Base-by-base conservation (phyloP, 75 land plant genomes). In the Ceratopteris richardii region DNA sequence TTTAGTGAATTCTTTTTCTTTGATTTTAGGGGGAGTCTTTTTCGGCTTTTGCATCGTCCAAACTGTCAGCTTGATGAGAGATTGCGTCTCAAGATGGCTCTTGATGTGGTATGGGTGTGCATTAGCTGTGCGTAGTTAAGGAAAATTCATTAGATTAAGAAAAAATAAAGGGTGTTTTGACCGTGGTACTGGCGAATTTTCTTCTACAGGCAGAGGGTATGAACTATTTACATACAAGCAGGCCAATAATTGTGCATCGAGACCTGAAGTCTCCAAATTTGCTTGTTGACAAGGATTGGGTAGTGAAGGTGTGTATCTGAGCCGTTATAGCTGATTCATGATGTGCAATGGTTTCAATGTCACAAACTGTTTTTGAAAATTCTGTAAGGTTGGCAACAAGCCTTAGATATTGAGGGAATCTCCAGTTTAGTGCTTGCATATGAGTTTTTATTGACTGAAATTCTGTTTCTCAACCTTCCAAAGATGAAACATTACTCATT, bases 231-330 rank as follows among this genome's bases (percentile, higher is more conserved):
- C 98, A 93, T 53, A 80, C 84, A 23, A 75, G 86, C 67, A 76
- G 72, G 50, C 98, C 98, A 25, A 72, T 85, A 3, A 78, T 93
- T 70, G 98, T 93, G 6, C 98, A 93, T 58, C 78, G 98, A 57
- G 98, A 93, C 75, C 64, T 93, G 61, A 93, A 93, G 64, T 82
- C 98, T 29, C 98, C 98, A 47, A 93, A 93, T 64, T 82, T 93
- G 58, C 86, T 93, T 63, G 98, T 93, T 33, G 98, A 85, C 66
- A 88, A 88, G 68, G 88, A 93, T 48, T 93, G 95, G 95, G 82
- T 72, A 48, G 98, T 93, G 25, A 93, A 93, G 95, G 98, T 90
- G 16, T 17, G 67, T 43, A 27, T 11, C 19, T n/a, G n/a, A n/a
- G n/a, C n/a, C n/a, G n/a, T 58, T 40, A n/a, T n/a, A n/a, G n/a